A percentile compares a stretch with the other conserved stretches of the same genome.
Evolutionary conservation across 192 early-diverging fungal genomes (phyloP).

Genomic region (Entomortierella lignicola): DNA sequence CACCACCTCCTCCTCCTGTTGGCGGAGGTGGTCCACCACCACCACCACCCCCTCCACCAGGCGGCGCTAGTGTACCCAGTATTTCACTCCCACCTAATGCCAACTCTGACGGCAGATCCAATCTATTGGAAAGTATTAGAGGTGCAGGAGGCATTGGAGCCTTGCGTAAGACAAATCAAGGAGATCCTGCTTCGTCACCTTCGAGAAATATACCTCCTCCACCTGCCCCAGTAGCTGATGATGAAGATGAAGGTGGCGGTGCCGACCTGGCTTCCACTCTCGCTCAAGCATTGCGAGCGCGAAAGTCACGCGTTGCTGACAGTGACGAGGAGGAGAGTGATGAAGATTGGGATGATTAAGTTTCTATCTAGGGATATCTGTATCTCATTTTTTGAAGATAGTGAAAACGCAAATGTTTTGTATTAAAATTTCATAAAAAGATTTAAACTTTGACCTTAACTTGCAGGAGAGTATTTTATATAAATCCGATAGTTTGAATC

Average conservation of each 20-base stretch:
- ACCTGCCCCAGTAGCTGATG: conserved; percentile 20
- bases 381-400: too few species aligned
- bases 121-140: conserved; percentile 62
- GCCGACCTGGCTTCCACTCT: conserved; percentile 21
- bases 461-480: background rate
- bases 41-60: conserved; percentile 50
- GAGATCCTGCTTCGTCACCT: conserved; percentile 2
- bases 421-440: too few species aligned
- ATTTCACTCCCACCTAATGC: conserved; percentile 20
- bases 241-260: conserved; percentile 23
- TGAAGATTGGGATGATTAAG: conserved; percentile 50
- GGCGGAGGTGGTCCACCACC: conserved; percentile 42
- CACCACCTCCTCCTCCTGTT: conserved; percentile 51
- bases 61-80: conserved; percentile 12
- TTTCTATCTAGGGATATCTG: too few species aligned
- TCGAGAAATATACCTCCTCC: conserved; percentile 21
- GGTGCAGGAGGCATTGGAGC: conserved; percentile 58
- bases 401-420: too few species aligned
- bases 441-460: too few species aligned
- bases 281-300: conserved; percentile 24
- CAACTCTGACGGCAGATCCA: conserved; percentile 24
- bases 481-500: background rate
- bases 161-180: conserved; percentile 46
- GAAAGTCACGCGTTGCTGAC: conserved; percentile 30
- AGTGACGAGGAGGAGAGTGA: conserved; percentile 43